Conservation (phyloP, 306 rosid genomes). For the Glycine latifolia region DNA sequence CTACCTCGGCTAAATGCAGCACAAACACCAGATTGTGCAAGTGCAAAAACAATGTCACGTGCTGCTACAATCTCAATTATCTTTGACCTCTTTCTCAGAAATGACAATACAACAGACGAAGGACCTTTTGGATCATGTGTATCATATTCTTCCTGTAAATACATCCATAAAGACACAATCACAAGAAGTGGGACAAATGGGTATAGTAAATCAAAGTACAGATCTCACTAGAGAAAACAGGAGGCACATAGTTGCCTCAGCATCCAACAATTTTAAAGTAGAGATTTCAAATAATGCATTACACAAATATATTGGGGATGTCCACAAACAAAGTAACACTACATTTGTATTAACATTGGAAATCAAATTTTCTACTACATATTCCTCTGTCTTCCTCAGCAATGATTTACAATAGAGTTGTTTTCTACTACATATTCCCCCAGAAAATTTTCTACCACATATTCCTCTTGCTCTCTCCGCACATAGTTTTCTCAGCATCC, state of each 20-base stretch:
- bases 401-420: neutral
- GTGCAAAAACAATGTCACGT: constrained; percentile 61
- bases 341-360: neutral
- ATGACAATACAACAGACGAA: constrained; percentile 50
- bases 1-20: constrained; percentile 69
- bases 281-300: neutral
- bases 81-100: constrained; percentile 63
- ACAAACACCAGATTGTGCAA: constrained; percentile 69
- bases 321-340: constrained; percentile 18
- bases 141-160: constrained; percentile 62
- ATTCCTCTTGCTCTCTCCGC: neutral
- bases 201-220: constrained; percentile 12
- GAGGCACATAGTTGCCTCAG: constrained; percentile 14
- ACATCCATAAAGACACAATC: constrained; percentile 36
- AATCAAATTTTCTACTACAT: constrained; percentile 12
- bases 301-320: neutral
- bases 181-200: neutral
- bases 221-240: constrained; percentile 9
- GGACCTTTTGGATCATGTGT: constrained; percentile 67
- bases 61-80: constrained; percentile 69
- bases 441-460: constrained; percentile 2
- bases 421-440: neutral
- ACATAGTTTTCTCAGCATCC: constrained; percentile 12
- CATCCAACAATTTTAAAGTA: constrained; percentile 4
- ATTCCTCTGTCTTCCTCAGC: neutral